Evolutionary conservation across 345 rosid species (phyloP), one percentile per base, ranked within the genome.

Genomic region (Populus tremula): DNA sequence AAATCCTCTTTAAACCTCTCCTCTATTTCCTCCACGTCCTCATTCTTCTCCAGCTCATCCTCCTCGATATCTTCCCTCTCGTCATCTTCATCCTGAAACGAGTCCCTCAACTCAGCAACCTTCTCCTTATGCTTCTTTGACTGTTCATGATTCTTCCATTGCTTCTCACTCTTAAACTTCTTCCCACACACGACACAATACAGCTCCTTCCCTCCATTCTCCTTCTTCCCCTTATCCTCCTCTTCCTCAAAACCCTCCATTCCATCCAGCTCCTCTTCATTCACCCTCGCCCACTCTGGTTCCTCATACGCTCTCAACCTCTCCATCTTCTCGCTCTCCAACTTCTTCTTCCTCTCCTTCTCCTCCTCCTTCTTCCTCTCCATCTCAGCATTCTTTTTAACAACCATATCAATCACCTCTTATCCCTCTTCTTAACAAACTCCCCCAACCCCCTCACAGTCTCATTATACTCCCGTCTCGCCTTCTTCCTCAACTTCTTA

Each of bases 91-190:
- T 88, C 86, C 63, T 63, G 80, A 77, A 91, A 89, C 0, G 88
- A 73, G 67, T 91, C 88, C 85, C 91, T 89, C 86, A 93, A 88
- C 82, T 89, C 87, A 0, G 90, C 97, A 62, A 96, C 90, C 87
- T 87, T 93, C 88, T 96, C 98, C 88, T 88, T 92, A 27, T 96
- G 99, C 91, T 96, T 96, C 91, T 92, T 92, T 0, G 98, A 96
- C 88, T 92, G 98, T 85, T 96, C 98, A 12, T 96, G 98, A 86
- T 93, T 96, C 85, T 88, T 88, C 98, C 98, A 96, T 77, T 96
- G 98, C 86, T 93, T 92, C 81, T 96, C 92, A 71, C 97, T 92
- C 85, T 93, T 93, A 41, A 96, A 96, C 81, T 92, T 96, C 87
- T 96, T 96, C 72, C 97, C 84, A 77, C 99, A 96, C 8, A 81